phyloP scores from a whole-genome alignment of 1,139 yeast species.

The Suhomyces maxii region DNA sequence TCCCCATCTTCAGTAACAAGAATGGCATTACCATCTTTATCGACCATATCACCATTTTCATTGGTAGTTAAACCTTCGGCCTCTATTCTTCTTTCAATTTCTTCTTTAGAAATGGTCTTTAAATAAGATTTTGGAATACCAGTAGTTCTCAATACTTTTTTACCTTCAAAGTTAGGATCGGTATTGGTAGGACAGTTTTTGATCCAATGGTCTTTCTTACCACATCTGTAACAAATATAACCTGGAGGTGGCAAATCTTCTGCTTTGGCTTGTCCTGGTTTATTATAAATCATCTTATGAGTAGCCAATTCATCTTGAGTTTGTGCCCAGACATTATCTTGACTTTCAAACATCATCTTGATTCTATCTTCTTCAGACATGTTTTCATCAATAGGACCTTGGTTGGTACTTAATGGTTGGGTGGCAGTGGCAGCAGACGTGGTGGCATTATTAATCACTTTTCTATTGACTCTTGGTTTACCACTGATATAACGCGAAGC shows the following conservation, averaged over 20 bases:
- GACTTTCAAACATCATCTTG: conserved; percentile 88
- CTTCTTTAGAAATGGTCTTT: conserved; percentile 63
- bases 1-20: conserved; percentile 95
- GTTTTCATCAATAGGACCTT: conserved; percentile 32
- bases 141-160: conserved; percentile 85
- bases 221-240: conserved; percentile 94
- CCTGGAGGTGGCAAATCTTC: conserved; percentile 93
- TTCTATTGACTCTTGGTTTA: conserved; percentile 59
- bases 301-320: conserved; percentile 89
- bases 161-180: conserved; percentile 93
- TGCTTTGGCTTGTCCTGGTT: conserved; percentile 41
- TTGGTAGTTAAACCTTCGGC: conserved; percentile 42
- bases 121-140: conserved; percentile 96
- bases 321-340: conserved; percentile 90
- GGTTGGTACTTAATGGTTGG: conserved; percentile 7
- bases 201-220: conserved; percentile 95
- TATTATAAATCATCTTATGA: conserved; percentile 61
- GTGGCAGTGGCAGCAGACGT: conserved; percentile 15
- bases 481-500: conserved; percentile 86
- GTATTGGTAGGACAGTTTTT: conserved; percentile 92
- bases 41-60: conserved; percentile 51
- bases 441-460: conserved; percentile 30
- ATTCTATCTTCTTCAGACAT: conserved; percentile 84
- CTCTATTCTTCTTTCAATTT: conserved; percentile 58
- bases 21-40: conserved; percentile 66